Evolutionary conservation across 768 basidiomycete genomes (phyloP).

Genomic region (Hysterangium stoloniferum): DNA sequence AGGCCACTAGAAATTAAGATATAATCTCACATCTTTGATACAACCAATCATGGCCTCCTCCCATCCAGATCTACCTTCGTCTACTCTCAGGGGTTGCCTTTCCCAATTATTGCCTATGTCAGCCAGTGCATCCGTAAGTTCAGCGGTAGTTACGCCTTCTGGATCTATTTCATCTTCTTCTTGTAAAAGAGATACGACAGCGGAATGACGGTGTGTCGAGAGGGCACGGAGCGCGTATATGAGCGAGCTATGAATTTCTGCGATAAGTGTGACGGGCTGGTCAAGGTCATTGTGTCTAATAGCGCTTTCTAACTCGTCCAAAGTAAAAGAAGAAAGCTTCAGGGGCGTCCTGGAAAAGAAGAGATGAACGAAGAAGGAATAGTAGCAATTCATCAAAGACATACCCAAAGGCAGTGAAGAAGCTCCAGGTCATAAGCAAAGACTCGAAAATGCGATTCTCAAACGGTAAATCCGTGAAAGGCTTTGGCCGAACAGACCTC

Average conservation of each 20-base stretch:
- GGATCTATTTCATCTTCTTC: constrained; percentile 31
- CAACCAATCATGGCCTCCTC: constrained; percentile 86
- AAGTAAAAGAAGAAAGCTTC: constrained; percentile 76
- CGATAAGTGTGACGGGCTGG: constrained; percentile 65
- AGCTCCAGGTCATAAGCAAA: constrained; percentile 91
- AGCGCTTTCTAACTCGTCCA: constrained; percentile 90
- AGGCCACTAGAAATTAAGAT: neutral
- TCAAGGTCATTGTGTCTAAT: constrained; percentile 69
- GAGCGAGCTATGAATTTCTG: constrained; percentile 83
- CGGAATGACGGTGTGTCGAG: constrained; percentile 66
- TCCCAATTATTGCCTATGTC: constrained; percentile 87
- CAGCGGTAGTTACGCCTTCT: constrained; percentile 41
- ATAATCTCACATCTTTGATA: constrained; percentile 71
- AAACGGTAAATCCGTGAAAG: constrained; percentile 57
- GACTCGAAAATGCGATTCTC: constrained; percentile 53
- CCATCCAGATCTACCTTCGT: constrained; percentile 80
- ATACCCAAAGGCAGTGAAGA: constrained; percentile 89
- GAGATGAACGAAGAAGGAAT: neutral
- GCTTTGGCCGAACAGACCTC: constrained; percentile 39
- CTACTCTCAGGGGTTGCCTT: constrained; percentile 60
- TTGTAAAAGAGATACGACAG: constrained; percentile 54
- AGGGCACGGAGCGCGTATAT: constrained; percentile 87
- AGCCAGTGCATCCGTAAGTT: constrained; percentile 60
- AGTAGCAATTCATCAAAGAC: constrained; percentile 19
- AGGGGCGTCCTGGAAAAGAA: constrained; percentile 61